Evolutionary conservation across 2,329 filamentous ascomycete genomes (phyloP), one percentile per base, ranked within the genome.

Genomic region (Fusarium chuoi): DNA sequence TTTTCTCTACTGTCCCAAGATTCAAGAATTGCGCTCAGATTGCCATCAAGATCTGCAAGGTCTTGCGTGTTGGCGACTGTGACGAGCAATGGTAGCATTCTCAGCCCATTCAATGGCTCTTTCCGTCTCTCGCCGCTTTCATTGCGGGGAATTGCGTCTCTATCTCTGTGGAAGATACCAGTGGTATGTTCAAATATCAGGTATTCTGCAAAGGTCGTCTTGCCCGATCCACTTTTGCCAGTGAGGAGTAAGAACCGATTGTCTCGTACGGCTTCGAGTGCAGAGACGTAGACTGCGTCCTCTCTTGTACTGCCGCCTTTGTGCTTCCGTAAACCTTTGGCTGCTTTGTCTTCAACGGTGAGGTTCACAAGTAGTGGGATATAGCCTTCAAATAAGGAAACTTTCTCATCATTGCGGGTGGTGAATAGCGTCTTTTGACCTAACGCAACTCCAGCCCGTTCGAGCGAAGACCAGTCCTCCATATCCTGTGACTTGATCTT

Each of bases 361-460:
- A 52, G 30, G 17, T 38, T 52, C 22, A 52, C 49, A 12, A 52
- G 49, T 20, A 52, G 12, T 7, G 49, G 49, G n/a, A 26, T 52
- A n/a, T 52, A 52, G 15, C 33, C 49, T 15, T 52, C 33, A 10
- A n/a, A 52, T 20, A 52, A 20, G 33, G 33, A 22, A 11, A 26
- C n/a, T 20, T 15, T 38, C 2, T 7, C 17, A 13, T 4, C n/a
- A 5, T 8, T 22, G 7, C 2, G 6, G 33, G n/a, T 26, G 8
- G 11, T 22, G n/a, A 38, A 26, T 22, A 52, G 30, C 7, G 17
- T 38, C 33, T 38, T 18, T 26, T 52, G n/a, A 14, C 33, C 49
- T 26, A 52, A 20, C n/a, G n/a, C 12, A 5, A 20, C n/a, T 26
- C 33, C 49, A 7, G 6, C 12, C 11, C 8, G 7, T 22, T 52